Evolutionary conservation across 495 filamentous ascomycete species (phyloP), one percentile per base, ranked within the genome.

Genomic region (Aeminium ludgeri): DNA sequence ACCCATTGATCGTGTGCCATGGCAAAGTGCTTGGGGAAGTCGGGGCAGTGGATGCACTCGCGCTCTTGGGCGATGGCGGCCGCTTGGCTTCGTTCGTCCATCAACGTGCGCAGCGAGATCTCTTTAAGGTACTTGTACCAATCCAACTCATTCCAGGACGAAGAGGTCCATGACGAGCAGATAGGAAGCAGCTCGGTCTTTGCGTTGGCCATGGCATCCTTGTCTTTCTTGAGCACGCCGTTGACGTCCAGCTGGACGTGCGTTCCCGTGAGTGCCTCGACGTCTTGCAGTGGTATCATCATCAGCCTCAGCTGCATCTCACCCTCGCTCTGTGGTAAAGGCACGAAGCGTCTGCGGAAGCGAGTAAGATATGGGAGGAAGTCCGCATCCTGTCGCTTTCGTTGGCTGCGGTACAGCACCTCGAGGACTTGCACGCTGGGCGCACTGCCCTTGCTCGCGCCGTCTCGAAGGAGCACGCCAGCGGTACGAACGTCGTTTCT

Each of bases 1-100:
- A 86, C 65, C 84, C 86, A 94, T 61, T 93, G 80, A 55, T 94
- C 83, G 53, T 95, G 81, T 55, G 81, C 75, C 84, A 93, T 91
- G 37, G 83, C 77, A 54, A 83, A 95, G 54, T 97, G 89, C 59
- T 86, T 81, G 37, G 80, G 50, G 59, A 96, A 92, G 20, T 78
- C 54, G 1, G 73, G 70, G 53, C 89, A 97, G 16, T 64, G 54
- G 25, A 79, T 44, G 40, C 74, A 80, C 13, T 68, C 59, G 18
- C 11, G n/a, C 15, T 69, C 61, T 46, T 76, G 63, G 1, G 73
- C 70, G 42, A 64, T 69, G 10, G 53, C 43, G 2, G 76, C 75
- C 44, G 74, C 73, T 38, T 72, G 65, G 30, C 66, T 64, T 31
- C 87, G 70, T 52, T 74, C 70, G 34, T 78, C 72, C 2, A 86